These are phyloP conservation scores for Colletotrichum costaricense DNA, from an alignment of 2,329 filamentous ascomycete species.

Conservation along the genomic window DNA sequence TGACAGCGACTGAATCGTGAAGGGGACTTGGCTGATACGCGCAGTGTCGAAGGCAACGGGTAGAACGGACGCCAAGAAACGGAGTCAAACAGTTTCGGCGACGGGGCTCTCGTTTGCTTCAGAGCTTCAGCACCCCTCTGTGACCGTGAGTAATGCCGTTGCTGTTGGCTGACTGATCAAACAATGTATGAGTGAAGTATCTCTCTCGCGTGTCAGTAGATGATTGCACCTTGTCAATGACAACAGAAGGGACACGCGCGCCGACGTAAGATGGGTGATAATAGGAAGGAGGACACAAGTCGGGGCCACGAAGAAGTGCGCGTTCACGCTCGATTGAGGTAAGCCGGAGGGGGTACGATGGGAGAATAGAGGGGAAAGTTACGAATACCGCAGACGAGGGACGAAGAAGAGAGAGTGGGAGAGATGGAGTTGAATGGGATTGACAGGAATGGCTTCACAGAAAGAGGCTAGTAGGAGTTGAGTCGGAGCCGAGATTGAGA, in stretches of 20 bases:
- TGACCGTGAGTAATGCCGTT: not conserved
- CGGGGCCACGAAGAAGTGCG: slow-evolving; percentile 14
- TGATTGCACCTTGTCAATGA: not conserved
- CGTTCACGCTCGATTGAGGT: slow-evolving; percentile 10
- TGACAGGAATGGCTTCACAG: not conserved
- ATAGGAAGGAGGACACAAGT: not conserved
- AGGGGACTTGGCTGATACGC: slow-evolving; percentile 33
- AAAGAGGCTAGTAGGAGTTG: not conserved
- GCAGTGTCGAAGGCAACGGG: slow-evolving; percentile 22
- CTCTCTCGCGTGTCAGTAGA: not conserved
- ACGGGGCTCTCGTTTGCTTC: slow-evolving; percentile 1
- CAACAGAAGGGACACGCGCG: not conserved
- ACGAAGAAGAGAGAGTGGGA: not conserved
- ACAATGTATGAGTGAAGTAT: not conserved
- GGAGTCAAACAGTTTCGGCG: slow-evolving; percentile 18
- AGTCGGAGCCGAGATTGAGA: not conserved
- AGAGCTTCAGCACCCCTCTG: not conserved
- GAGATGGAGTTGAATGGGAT: not conserved
- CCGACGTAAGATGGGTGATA: slow-evolving; percentile 12
- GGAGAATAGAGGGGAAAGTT: not conserved
- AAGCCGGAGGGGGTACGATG: not conserved
- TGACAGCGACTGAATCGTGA: slow-evolving; percentile 25
- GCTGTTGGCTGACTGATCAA: not conserved
- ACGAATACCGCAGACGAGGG: not conserved
- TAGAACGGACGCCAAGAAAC: slow-evolving; percentile 27